A percentile compares a stretch with the other conserved stretches of the same genome.
Evolutionary conservation across 2,329 filamentous ascomycete species (phyloP).

Genomic region (Fusarium piperis): DNA sequence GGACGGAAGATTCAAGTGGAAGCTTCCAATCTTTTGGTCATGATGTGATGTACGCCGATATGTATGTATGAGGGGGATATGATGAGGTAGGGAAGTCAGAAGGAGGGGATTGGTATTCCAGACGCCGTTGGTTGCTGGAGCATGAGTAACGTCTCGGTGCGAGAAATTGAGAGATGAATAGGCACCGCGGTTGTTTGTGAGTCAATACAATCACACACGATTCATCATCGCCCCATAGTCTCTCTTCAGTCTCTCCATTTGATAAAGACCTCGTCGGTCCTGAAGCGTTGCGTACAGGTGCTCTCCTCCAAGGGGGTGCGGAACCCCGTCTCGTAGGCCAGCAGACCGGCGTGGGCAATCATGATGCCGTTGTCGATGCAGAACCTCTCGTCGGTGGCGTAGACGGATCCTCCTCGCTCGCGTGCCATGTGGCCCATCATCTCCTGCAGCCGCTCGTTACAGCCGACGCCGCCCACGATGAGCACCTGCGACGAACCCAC

Average conservation of each 20-base stretch:
- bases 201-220: background rate
- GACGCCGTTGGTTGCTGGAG: background rate
- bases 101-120: background rate
- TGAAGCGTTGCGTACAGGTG: slow-evolving; percentile 84
- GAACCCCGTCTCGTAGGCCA: slow-evolving; percentile 86
- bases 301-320: slow-evolving; percentile 80
- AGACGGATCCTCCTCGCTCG: slow-evolving; percentile 89
- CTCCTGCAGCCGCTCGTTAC: slow-evolving; percentile 91
- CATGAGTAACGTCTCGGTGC: background rate
- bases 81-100: background rate
- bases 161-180: background rate
- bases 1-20: slow-evolving; percentile 1
- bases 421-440: slow-evolving; percentile 98
- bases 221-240: background rate
- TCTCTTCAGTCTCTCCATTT: slow-evolving; percentile 74
- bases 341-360: slow-evolving; percentile 94
- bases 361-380: slow-evolving; percentile 99
- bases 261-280: slow-evolving; percentile 83
- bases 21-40: background rate
- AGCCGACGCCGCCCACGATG: slow-evolving; percentile 95
- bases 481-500: slow-evolving; percentile 91
- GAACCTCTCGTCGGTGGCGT: slow-evolving; percentile 95
- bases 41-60: slow-evolving; percentile 20
- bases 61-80: background rate
- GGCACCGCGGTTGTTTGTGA: background rate